Conservation (phyloP, 768 basidiomycete genomes). For the Psilocybe sp. region DNA sequence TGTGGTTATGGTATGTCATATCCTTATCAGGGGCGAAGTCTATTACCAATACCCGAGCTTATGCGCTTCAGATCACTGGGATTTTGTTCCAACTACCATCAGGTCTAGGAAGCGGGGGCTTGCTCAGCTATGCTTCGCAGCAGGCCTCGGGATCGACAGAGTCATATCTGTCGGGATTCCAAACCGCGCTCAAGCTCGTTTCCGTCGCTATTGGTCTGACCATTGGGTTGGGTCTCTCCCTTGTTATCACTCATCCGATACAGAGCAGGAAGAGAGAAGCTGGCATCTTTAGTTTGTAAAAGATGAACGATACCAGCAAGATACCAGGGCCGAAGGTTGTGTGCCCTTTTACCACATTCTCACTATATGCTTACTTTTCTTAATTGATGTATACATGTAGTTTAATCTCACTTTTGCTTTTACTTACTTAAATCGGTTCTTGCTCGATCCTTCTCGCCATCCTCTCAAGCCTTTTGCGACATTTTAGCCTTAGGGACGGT, state of each 20-base stretch:
- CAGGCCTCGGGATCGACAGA: constrained; percentile 48
- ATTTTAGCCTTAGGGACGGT: too few relatives aligned
- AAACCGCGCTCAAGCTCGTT: constrained; percentile 73
- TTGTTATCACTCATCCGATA: constrained; percentile 64
- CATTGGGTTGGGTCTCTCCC: constrained; percentile 71
- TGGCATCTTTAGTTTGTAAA: constrained; percentile 60
- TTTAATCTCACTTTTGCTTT: too few relatives aligned
- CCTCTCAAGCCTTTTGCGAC: too few relatives aligned
- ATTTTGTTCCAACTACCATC: constrained; percentile 86
- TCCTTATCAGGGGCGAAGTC: background rate
- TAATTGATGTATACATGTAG: too few relatives aligned
- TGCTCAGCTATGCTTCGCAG: constrained; percentile 65
- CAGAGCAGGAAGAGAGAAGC: constrained; percentile 55
- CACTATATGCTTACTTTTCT: too few relatives aligned
- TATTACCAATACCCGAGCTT: background rate
- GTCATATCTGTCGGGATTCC: constrained; percentile 69
- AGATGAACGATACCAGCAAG: background rate
- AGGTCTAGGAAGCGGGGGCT: constrained; percentile 76
- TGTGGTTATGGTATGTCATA: constrained; percentile 66
- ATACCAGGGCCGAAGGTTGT: too few relatives aligned
- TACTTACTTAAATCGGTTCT: too few relatives aligned
- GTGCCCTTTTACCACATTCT: too few relatives aligned
- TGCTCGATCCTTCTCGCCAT: too few relatives aligned
- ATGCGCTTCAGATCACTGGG: constrained; percentile 53
- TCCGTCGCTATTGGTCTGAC: constrained; percentile 78